A percentile compares a stretch with the other conserved stretches of the same genome.
Evolutionary conservation across 768 basidiomycete species (phyloP).

Genomic region (Leccinum longicurvipes): DNA sequence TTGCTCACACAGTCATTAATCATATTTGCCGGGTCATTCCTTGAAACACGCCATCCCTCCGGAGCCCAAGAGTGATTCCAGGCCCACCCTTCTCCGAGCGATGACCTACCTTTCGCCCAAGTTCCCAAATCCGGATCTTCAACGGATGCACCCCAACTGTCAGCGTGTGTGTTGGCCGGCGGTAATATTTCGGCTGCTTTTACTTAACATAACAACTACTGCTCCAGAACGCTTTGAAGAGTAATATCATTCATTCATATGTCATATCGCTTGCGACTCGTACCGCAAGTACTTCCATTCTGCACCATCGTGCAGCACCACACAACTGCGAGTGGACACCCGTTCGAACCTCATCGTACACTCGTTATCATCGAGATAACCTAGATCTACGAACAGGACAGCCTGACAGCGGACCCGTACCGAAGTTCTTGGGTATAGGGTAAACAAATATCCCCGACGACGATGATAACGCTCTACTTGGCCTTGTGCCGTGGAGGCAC

Average conservation of each 20-base stretch:
- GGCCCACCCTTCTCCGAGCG: conserved; percentile 2
- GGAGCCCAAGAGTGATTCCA: conserved; percentile 2
- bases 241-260: neutral
- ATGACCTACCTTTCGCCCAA: conserved; percentile 1
- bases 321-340: neutral
- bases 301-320: neutral
- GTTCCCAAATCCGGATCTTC: neutral
- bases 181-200: neutral
- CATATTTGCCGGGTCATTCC: conserved; percentile 10
- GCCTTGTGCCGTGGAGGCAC: conserved; percentile 52
- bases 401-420: neutral
- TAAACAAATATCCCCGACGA: conserved; percentile 1
- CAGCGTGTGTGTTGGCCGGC: neutral
- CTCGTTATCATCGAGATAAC: neutral
- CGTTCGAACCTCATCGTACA: conserved; percentile 9
- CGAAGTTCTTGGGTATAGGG: conserved; percentile 1
- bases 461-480: conserved; percentile 14
- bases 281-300: too few relatives aligned
- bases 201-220: neutral
- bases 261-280: neutral
- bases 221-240: neutral
- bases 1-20: neutral
- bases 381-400: neutral
- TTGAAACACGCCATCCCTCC: conserved; percentile 11
- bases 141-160: too few relatives aligned